Conservation (phyloP, 2,329 filamentous ascomycete species). For the Uncinocarpus reesii region DNA sequence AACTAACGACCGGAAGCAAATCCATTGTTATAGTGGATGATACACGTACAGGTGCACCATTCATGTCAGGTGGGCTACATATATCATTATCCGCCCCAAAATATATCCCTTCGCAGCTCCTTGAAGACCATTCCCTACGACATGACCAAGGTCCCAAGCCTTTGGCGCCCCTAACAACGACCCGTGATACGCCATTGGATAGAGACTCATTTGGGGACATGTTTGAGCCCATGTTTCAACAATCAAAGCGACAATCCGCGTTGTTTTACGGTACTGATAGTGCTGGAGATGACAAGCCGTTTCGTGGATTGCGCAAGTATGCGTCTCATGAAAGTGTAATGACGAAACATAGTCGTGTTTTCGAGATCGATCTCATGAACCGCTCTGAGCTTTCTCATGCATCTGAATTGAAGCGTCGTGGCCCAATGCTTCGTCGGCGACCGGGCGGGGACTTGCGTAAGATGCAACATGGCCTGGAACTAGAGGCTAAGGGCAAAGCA, state of each 20-base stretch:
- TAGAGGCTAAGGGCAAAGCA: constrained; percentile 38
- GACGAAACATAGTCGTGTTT: constrained; percentile 24
- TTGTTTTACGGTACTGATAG: neutral
- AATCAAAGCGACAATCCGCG: neutral
- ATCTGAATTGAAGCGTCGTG: neutral
- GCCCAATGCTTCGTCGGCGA: constrained; percentile 52
- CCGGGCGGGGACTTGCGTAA: constrained; percentile 67
- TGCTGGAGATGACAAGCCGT: neutral
- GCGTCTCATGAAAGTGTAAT: constrained; percentile 38
- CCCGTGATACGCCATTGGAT: neutral
- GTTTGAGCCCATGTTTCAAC: neutral
- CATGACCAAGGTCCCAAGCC: neutral
- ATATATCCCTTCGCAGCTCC: neutral
- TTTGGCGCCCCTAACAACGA: neutral
- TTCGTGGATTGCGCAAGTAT: constrained; percentile 33
- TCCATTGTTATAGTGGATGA: constrained; percentile 81
- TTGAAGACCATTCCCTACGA: neutral
- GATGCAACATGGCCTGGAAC: constrained; percentile 41
- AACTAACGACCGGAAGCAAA: constrained; percentile 69
- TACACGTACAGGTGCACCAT: constrained; percentile 35
- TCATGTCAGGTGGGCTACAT: constrained; percentile 32
- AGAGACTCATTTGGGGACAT: neutral
- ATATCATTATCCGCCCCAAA: neutral
- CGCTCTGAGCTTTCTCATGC: constrained; percentile 17
- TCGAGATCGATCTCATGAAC: constrained; percentile 21